phyloP scores from a whole-genome alignment of 2,329 filamentous ascomycete genomes.

The Neonectria punicea region DNA sequence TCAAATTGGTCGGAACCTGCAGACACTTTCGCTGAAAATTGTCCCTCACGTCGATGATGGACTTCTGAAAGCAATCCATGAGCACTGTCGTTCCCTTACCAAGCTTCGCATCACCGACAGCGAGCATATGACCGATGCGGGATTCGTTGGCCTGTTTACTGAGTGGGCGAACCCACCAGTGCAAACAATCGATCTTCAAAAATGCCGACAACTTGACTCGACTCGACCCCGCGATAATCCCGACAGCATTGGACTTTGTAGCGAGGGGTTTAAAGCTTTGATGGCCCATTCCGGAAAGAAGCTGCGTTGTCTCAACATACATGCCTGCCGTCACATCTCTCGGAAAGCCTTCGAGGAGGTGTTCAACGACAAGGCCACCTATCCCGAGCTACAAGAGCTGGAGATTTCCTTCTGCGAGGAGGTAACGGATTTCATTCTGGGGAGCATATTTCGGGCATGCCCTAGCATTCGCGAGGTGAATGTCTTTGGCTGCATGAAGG shows the following conservation, averaged over 20 bases:
- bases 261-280: constrained; percentile 78
- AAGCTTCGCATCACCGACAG: constrained; percentile 89
- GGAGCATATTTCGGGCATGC: constrained; percentile 71
- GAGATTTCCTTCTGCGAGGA: constrained; percentile 82
- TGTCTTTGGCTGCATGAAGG: constrained; percentile 74
- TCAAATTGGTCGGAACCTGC: constrained; percentile 72
- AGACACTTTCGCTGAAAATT: constrained; percentile 79
- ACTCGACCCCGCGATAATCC: constrained; percentile 72
- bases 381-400: constrained; percentile 75
- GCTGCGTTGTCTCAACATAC: constrained; percentile 78
- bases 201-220: constrained; percentile 81
- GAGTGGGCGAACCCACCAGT: constrained; percentile 81
- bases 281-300: constrained; percentile 83
- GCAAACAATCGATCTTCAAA: constrained; percentile 76
- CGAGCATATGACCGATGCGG: constrained; percentile 78
- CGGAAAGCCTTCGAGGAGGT: constrained; percentile 77
- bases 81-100: constrained; percentile 71
- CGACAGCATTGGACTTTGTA: constrained; percentile 77
- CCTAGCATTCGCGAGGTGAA: constrained; percentile 69
- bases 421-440: constrained; percentile 73
- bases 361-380: constrained; percentile 70
- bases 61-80: constrained; percentile 76
- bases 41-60: constrained; percentile 74
- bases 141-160: constrained; percentile 77
- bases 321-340: constrained; percentile 85